These are phyloP conservation scores for Gnomoniopsis smithogilvyi DNA, from an alignment of 2,329 filamentous ascomycete species.

Conservation along the genomic window DNA sequence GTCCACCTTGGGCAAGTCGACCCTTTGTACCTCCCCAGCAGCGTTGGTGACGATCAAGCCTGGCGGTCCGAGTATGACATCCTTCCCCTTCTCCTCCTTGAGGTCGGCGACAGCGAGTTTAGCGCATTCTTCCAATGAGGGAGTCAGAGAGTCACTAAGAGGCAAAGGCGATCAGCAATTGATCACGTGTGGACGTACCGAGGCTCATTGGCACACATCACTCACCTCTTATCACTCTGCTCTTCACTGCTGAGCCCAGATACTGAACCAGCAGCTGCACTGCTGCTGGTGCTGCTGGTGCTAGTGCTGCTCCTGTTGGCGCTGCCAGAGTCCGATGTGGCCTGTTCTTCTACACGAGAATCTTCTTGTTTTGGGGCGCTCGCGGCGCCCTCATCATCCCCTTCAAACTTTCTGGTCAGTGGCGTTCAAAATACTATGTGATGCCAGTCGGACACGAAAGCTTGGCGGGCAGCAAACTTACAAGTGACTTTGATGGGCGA, in stretches of 20 bases:
- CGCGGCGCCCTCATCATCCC: background rate
- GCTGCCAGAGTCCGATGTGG: conserved; percentile 8
- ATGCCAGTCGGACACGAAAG: too few species aligned
- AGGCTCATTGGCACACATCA: background rate
- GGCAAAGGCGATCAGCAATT: background rate
- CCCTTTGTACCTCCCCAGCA: background rate
- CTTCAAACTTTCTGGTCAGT: background rate
- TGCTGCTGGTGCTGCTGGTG: too few species aligned
- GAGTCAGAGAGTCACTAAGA: background rate
- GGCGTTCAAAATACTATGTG: background rate
- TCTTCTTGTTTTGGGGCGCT: background rate
- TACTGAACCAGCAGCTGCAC: conserved; percentile 11
- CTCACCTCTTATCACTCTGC: conserved; percentile 13
- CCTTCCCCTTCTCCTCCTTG: background rate
- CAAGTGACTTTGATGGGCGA: conserved; percentile 34
- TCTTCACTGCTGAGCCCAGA: conserved; percentile 11
- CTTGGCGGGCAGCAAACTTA: background rate
- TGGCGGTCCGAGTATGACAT: background rate
- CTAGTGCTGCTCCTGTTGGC: conserved; percentile 3
- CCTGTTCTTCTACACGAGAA: background rate
- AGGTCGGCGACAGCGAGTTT: background rate
- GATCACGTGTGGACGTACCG: too few species aligned
- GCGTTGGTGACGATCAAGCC: background rate
- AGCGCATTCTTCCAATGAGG: background rate
- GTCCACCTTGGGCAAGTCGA: background rate